Evolutionary conservation across 2,329 filamentous ascomycete species (phyloP).

Genomic region (Rhynchosporium secalis): DNA sequence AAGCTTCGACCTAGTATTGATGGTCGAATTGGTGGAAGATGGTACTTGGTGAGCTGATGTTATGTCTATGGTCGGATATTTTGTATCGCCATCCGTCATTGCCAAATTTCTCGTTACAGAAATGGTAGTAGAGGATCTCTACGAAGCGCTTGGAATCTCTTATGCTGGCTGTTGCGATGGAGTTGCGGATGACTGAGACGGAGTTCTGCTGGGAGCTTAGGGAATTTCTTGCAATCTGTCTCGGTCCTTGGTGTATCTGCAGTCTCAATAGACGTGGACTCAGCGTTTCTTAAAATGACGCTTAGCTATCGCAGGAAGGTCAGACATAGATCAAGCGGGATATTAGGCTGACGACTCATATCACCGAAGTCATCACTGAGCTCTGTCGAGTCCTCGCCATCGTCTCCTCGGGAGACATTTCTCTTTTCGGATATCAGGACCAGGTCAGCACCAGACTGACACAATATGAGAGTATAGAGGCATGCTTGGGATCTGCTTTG

Average conservation of each 20-base stretch:
- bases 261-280: background rate
- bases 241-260: background rate
- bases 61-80: background rate
- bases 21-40: background rate
- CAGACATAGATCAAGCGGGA: background rate
- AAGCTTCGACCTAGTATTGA: background rate
- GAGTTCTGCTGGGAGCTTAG: conserved; percentile 4
- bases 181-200: conserved; percentile 3
- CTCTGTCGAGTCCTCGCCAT: background rate
- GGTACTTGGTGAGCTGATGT: background rate
- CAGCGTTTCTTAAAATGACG: background rate
- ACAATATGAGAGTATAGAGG: too few relatives aligned
- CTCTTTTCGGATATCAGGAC: background rate
- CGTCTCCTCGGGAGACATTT: background rate
- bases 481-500: background rate
- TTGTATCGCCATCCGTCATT: background rate
- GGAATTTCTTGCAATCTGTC: background rate
- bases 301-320: background rate
- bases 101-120: background rate
- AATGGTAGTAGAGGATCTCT: conserved; percentile 2
- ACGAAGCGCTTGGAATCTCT: background rate
- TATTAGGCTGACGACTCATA: background rate
- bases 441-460: background rate
- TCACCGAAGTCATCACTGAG: background rate
- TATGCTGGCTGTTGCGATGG: background rate